Evolutionary conservation across 192 early-diverging fungal species (phyloP).

Genomic region (Umbelopsis vinacea): DNA sequence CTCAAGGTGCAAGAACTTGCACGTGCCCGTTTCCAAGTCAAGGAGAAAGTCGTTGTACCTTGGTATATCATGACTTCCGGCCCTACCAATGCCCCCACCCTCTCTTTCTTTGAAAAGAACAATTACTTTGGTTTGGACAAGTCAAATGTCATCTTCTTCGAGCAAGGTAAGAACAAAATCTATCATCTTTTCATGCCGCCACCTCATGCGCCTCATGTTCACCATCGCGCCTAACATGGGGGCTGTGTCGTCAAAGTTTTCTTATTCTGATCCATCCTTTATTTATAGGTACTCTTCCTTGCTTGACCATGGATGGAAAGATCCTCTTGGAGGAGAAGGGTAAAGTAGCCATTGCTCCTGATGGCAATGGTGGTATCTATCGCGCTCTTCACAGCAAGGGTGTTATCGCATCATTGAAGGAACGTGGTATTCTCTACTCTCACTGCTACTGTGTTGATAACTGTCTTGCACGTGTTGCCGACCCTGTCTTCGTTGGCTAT

Average conservation of each 20-base stretch:
- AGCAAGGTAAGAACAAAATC: constrained; percentile 61
- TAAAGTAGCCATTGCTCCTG: constrained; percentile 72
- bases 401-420: constrained; percentile 71
- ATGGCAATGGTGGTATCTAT: constrained; percentile 90
- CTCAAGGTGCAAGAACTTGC: constrained; percentile 77
- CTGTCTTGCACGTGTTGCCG: constrained; percentile 87
- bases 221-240: no score
- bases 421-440: constrained; percentile 76
- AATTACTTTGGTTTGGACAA: constrained; percentile 79
- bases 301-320: constrained; percentile 84
- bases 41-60: constrained; percentile 62
- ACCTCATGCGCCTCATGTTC: background rate
- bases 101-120: constrained; percentile 68
- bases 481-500: constrained; percentile 90
- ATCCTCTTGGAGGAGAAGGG: constrained; percentile 77
- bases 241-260: background rate
- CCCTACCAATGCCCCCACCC: constrained; percentile 77
- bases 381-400: constrained; percentile 79
- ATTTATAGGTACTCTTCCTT: constrained; percentile 67
- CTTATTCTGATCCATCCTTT: background rate
- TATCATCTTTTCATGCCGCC: background rate
- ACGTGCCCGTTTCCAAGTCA: constrained; percentile 21
- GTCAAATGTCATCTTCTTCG: constrained; percentile 85
- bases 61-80: constrained; percentile 98
- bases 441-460: constrained; percentile 97